Percentiles rank a stretch among this genome's conserved stretches.
phyloP scores from a whole-genome alignment of 139 green algal genomes.

The Zygnema cylindricum region DNA sequence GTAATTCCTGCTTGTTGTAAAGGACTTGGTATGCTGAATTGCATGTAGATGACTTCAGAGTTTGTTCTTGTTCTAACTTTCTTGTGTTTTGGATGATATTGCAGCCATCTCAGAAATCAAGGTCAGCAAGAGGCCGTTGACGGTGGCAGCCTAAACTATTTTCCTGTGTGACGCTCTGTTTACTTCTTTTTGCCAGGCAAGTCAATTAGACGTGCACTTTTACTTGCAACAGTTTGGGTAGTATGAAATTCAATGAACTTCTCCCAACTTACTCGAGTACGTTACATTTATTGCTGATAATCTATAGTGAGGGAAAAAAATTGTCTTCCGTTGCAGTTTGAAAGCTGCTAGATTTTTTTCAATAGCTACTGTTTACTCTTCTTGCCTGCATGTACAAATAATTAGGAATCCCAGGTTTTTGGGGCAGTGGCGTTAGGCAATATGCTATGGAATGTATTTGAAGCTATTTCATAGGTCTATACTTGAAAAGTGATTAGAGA shows the following conservation, averaged over 20 bases:
- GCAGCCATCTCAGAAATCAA: slow-evolving; percentile 80
- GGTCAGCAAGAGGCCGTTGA: slow-evolving; percentile 67
- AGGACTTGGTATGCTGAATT: not conserved
- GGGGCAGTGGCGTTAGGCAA: too few species aligned
- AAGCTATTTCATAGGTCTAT: too few species aligned
- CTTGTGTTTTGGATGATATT: slow-evolving; percentile 15
- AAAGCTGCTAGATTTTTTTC: not conserved
- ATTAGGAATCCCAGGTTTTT: too few species aligned
- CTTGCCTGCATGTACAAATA: not conserved
- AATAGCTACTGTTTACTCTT: not conserved
- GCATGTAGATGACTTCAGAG: not conserved
- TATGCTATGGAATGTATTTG: too few species aligned
- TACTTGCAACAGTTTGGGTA: too few species aligned
- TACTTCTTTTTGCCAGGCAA: not conserved
- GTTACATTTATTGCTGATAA: not conserved
- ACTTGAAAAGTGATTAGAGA: too few species aligned
- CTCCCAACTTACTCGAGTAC: too few species aligned
- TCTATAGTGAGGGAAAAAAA: not conserved
- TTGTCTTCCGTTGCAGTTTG: not conserved
- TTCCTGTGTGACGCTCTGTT: not conserved
- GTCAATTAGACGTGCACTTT: not conserved
- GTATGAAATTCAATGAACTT: too few species aligned
- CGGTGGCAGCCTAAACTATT: slow-evolving; percentile 42
- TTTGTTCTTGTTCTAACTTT: slow-evolving; percentile 4
- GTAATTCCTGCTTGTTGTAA: not conserved